Evolutionary conservation across 2,329 filamentous ascomycete genomes (phyloP).

Genomic region (Colletotrichum sp.): DNA sequence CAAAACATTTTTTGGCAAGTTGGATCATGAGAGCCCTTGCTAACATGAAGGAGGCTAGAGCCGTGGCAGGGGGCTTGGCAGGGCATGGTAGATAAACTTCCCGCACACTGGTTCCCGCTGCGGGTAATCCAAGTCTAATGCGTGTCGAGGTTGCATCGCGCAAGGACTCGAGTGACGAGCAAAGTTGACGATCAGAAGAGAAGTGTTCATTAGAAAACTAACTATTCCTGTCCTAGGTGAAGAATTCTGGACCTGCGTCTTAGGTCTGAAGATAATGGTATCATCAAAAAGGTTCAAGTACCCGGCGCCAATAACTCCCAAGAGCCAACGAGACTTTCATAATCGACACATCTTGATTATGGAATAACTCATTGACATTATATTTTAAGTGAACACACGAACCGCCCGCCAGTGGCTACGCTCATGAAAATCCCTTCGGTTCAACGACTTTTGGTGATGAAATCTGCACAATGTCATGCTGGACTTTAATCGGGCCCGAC

Average conservation of each 20-base stretch:
- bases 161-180: background rate
- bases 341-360: background rate
- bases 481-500: background rate
- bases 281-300: background rate
- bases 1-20: background rate
- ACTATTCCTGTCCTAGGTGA: background rate
- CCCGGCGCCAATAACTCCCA: background rate
- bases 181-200: background rate
- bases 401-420: background rate
- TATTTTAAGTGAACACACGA: background rate
- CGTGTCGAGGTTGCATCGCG: background rate
- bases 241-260: background rate
- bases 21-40: background rate
- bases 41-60: background rate
- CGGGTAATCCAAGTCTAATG: background rate
- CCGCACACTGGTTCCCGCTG: background rate
- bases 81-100: background rate
- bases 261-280: background rate
- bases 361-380: background rate
- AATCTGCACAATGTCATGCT: slow-evolving; percentile 4
- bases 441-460: background rate
- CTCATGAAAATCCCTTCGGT: background rate
- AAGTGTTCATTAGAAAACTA: background rate
- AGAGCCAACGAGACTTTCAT: background rate
- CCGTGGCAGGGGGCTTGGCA: background rate